Base-by-base conservation (phyloP, 2,329 filamentous ascomycete species). In the Colletotrichum sp. region DNA sequence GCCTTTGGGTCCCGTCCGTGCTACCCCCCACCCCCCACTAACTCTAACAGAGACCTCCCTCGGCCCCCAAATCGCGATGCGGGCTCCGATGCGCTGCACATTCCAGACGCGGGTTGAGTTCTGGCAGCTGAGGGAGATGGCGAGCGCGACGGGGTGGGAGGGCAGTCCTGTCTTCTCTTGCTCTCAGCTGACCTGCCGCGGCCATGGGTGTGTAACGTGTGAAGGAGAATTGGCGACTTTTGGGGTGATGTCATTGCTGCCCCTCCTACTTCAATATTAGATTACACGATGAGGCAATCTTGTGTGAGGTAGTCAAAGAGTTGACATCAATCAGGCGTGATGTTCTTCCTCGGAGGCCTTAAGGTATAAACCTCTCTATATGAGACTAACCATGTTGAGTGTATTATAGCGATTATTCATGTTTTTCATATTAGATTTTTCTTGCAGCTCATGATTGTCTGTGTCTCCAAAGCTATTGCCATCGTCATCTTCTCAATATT, bases 51-150 rank as follows among this genome's bases (percentile, higher is more conserved):
- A 48, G 14, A 16, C 43, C 43, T 56, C 52, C 52, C 21, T 58
- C 26, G 7, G 55, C n/a, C 34, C 56, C 28, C 30, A 28, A 24
- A 34, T 59, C 52, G 62, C 26, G 52, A 59, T 26, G 38, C 68
- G 30, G 24, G 7, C 61, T 28, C 43, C 69, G 52, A 28, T 36
- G 36, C 61, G 55, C 24, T 58, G 1, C 21, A 30, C 59, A 63
- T 63, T 63, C 59, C n/a, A 24, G 59, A 36, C 59, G 13, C n/a
- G 30, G 59, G 32, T 63, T 63, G 59, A 32, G 30, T 14, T 21
- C 0, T 52, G n/a, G 59, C n/a, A 38, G 59, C 59, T 9, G 32
- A 34, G 32, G 59, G 59, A 21, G 21, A 32, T 38, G 12, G 32
- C 30, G 7, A 30, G 59, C n/a, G n/a, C 4, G 59, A 32, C 28